Conservation (phyloP, 2,329 filamentous ascomycete species). For the Zymoseptoria pseudotritici region DNA sequence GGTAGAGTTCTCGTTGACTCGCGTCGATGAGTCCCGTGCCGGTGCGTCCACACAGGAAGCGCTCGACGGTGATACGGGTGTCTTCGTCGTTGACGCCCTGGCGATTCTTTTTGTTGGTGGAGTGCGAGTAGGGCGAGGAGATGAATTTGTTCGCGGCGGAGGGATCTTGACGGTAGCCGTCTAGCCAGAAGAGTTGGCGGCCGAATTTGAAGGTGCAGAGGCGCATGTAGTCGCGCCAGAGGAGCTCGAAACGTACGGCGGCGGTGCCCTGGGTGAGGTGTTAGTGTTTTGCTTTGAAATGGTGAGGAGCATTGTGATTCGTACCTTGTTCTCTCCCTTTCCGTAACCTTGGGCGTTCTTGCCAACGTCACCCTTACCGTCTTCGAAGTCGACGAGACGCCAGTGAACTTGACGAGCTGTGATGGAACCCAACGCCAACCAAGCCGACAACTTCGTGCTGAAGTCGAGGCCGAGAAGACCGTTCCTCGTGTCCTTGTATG, state of each 20-base stretch:
- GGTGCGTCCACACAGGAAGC: slow-evolving; percentile 60
- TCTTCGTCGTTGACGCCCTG: slow-evolving; percentile 39
- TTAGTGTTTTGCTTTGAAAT: neutral
- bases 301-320: no score
- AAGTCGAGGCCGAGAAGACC: slow-evolving; percentile 63
- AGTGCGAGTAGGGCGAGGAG: slow-evolving; percentile 25
- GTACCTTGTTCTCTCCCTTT: slow-evolving; percentile 56
- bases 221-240: slow-evolving; percentile 78
- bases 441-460: slow-evolving; percentile 69
- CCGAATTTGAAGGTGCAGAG: slow-evolving; percentile 66
- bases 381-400: slow-evolving; percentile 60
- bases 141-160: slow-evolving; percentile 29
- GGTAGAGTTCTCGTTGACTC: slow-evolving; percentile 63
- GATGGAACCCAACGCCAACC: slow-evolving; percentile 63
- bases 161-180: slow-evolving; percentile 52
- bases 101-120: slow-evolving; percentile 34
- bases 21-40: slow-evolving; percentile 74
- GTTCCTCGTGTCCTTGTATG: slow-evolving; percentile 65
- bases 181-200: slow-evolving; percentile 53
- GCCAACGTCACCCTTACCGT: slow-evolving; percentile 44
- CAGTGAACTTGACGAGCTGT: slow-evolving; percentile 66
- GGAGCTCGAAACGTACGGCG: slow-evolving; percentile 62
- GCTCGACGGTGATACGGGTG: slow-evolving; percentile 37
- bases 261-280: slow-evolving; percentile 49
- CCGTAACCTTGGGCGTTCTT: slow-evolving; percentile 51